These are phyloP conservation scores for Neonectria ditissima DNA, from an alignment of 2,329 filamentous ascomycete species.

Conservation along the genomic window DNA sequence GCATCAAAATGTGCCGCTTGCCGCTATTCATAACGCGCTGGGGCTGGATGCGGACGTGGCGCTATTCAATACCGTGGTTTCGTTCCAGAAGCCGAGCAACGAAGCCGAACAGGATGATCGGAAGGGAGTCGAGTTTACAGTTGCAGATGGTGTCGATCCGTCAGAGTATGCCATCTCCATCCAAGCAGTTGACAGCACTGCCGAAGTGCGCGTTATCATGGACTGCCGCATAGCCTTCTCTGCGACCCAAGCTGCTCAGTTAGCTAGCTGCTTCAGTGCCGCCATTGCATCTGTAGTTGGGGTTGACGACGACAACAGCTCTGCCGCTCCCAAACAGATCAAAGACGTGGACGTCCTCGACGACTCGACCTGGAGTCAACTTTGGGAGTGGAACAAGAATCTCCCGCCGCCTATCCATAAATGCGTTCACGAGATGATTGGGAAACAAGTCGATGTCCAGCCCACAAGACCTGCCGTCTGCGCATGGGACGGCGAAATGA, in stretches of 20 bases:
- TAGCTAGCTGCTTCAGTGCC: constrained; percentile 22
- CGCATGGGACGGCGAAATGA: constrained; percentile 21
- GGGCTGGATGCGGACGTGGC: constrained; percentile 7
- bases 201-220: constrained; percentile 11
- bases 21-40: constrained; percentile 15
- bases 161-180: constrained; percentile 26
- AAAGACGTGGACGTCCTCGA: constrained; percentile 16
- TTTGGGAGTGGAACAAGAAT: constrained; percentile 18
- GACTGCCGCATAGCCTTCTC: constrained; percentile 18
- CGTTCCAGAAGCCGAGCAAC: constrained; percentile 17
- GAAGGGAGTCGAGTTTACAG: constrained; percentile 10
- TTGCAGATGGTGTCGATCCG: constrained; percentile 20
- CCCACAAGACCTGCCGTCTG: constrained; percentile 20
- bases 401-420: constrained; percentile 13
- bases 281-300: constrained; percentile 17
- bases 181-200: constrained; percentile 17
- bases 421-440: constrained; percentile 26
- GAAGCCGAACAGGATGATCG: not conserved
- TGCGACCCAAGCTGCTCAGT: constrained; percentile 1
- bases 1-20: constrained; percentile 17
- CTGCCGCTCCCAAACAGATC: not conserved
- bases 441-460: constrained; percentile 10
- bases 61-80: constrained; percentile 19
- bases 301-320: not conserved
- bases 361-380: constrained; percentile 10